Evolutionary conservation across 768 basidiomycete species (phyloP).

Genomic region (Thelephora aurantiotincta): DNA sequence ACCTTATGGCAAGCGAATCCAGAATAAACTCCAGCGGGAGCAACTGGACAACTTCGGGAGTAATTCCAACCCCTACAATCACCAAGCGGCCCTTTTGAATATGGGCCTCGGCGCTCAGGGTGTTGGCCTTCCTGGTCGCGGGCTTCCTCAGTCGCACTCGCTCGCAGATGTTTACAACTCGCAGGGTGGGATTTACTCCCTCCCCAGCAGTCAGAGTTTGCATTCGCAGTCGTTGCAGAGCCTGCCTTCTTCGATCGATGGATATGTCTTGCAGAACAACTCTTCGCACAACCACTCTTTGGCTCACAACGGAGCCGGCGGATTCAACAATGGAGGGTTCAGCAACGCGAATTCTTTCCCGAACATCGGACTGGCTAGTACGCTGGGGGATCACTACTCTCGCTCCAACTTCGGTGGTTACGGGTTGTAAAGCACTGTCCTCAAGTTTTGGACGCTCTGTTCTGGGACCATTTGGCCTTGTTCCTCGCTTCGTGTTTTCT

Average conservation of each 20-base stretch:
- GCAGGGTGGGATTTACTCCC: slow-evolving; percentile 47
- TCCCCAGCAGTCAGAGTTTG: slow-evolving; percentile 36
- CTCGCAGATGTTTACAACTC: slow-evolving; percentile 53
- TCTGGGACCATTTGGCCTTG: not conserved
- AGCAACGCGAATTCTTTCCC: slow-evolving; percentile 41
- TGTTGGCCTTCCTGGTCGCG: slow-evolving; percentile 25
- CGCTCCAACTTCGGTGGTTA: slow-evolving; percentile 52
- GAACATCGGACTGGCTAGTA: slow-evolving; percentile 29
- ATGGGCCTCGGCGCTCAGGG: slow-evolving; percentile 45
- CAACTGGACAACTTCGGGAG: slow-evolving; percentile 50
- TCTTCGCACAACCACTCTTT: slow-evolving; percentile 51
- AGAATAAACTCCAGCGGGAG: slow-evolving; percentile 95
- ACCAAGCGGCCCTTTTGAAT: slow-evolving; percentile 44
- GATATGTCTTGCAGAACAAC: slow-evolving; percentile 67
- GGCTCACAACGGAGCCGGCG: slow-evolving; percentile 37
- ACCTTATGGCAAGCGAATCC: slow-evolving; percentile 97
- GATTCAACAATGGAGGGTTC: slow-evolving; percentile 42
- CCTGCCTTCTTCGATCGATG: slow-evolving; percentile 61
- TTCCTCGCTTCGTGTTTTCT: slow-evolving; percentile 1
- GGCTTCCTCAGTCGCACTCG: slow-evolving; percentile 35
- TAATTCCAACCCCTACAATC: slow-evolving; percentile 30
- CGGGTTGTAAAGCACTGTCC: slow-evolving; percentile 44
- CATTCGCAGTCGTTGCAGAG: slow-evolving; percentile 51
- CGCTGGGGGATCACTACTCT: slow-evolving; percentile 67
- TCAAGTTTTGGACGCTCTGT: slow-evolving; percentile 3